Percentiles rank a stretch among this genome's conserved stretches.
Evolutionary conservation across 306 rosid species (phyloP).

Genomic region (Vigna angularis): DNA sequence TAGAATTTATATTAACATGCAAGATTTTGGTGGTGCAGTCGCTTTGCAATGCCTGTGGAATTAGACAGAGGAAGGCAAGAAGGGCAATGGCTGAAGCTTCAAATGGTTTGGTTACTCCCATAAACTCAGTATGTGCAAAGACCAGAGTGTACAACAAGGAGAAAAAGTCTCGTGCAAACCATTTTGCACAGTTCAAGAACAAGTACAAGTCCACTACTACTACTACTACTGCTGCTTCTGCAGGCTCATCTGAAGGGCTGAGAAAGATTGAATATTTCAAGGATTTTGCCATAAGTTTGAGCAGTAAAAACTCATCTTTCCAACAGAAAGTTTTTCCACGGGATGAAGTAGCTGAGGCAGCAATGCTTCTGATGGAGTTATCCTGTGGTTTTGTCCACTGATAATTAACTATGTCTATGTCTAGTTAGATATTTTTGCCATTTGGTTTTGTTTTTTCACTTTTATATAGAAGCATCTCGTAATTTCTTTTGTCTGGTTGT

Average conservation of each 20-base stretch:
- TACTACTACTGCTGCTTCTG: not conserved
- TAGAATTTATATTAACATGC: conserved; percentile 17
- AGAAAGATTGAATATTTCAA: conserved; percentile 45
- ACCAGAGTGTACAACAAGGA: conserved; percentile 55
- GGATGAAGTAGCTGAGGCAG: conserved; percentile 74
- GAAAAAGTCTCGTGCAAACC: conserved; percentile 52
- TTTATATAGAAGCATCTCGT: not conserved
- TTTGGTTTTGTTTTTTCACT: not conserved
- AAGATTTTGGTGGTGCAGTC: conserved; percentile 60
- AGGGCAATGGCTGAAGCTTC: conserved; percentile 76
- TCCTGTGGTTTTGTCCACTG: conserved; percentile 57
- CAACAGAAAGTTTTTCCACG: conserved; percentile 52
- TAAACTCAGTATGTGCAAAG: conserved; percentile 32
- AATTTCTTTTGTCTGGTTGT: conserved; percentile 12
- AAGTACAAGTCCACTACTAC: conserved; percentile 45
- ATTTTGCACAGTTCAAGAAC: conserved; percentile 49
- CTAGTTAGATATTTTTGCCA: not conserved
- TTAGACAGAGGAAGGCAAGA: conserved; percentile 85
- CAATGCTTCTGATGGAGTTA: conserved; percentile 73
- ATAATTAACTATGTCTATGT: not conserved
- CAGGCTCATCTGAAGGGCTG: conserved; percentile 19
- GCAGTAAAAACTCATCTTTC: conserved; percentile 41
- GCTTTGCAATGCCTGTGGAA: conserved; percentile 97
- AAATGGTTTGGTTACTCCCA: conserved; percentile 27
- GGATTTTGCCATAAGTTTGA: conserved; percentile 47